These are phyloP conservation scores for Exidia glandulosa DNA, from an alignment of 768 basidiomycete genomes.

Conservation along the genomic window DNA sequence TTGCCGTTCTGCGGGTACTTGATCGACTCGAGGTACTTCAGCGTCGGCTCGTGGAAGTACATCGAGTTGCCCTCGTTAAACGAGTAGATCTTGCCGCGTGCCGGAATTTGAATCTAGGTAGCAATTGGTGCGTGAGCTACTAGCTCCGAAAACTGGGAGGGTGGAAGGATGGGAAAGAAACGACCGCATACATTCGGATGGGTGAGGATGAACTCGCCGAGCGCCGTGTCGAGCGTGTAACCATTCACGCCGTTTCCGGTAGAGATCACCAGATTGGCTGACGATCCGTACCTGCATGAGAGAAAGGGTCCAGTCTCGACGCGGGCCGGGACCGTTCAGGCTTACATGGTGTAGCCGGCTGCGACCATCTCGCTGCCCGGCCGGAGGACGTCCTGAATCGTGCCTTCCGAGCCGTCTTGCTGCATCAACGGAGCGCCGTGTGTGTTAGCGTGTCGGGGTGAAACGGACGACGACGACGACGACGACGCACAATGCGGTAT, in stretches of 20 bases:
- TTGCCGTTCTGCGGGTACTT: conserved; percentile 75
- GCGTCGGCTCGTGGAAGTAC: conserved; percentile 81
- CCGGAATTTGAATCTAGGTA: conserved; percentile 90
- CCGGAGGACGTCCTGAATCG: conserved; percentile 76
- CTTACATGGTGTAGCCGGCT: conserved; percentile 92
- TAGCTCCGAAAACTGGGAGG: no score
- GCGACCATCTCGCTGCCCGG: conserved; percentile 97
- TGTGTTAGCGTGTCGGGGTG: not conserved
- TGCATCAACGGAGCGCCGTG: conserved; percentile 24
- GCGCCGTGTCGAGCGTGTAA: conserved; percentile 88
- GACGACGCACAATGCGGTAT: conserved; percentile 67
- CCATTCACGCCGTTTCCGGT: conserved; percentile 96
- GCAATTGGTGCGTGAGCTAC: no score
- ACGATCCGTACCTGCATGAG: conserved; percentile 72
- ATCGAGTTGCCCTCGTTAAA: conserved; percentile 98
- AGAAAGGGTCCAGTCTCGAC: not conserved
- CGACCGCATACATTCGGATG: no score
- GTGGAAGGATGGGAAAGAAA: no score
- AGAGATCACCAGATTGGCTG: conserved; percentile 89
- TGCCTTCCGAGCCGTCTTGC: conserved; percentile 69
- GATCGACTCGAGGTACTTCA: conserved; percentile 78
- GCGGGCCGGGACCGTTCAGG: conserved; percentile 2
- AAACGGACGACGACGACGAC: not conserved
- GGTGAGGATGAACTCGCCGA: conserved; percentile 98
- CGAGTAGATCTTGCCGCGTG: conserved; percentile 96